A percentile compares a stretch with the other conserved stretches of the same genome.
phyloP scores from a whole-genome alignment of 805 yeast genomes.

The Isabelozyma heimii region DNA sequence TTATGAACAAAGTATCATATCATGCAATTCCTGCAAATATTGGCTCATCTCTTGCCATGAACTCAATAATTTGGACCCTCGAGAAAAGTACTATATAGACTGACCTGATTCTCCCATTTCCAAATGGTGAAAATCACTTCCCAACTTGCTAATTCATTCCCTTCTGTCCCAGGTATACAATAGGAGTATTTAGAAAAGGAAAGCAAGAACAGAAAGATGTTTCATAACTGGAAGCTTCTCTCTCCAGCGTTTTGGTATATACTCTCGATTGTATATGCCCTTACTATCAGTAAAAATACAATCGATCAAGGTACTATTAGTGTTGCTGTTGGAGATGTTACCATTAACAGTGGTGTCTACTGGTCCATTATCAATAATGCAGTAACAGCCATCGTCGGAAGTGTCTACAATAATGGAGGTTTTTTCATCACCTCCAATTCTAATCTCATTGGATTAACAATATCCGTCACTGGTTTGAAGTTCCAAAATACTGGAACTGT shows the following conservation, averaged over 20 bases:
- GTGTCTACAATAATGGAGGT: constrained; percentile 10
- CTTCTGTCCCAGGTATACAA: too few species aligned
- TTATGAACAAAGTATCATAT: too few species aligned
- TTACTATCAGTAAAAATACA: constrained; percentile 8
- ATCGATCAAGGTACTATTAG: constrained; percentile 14
- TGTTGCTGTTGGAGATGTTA: constrained; percentile 4
- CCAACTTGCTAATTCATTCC: too few species aligned
- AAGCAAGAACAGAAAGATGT: neutral
- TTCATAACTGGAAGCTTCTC: neutral
- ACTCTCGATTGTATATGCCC: neutral
- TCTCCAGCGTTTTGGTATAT: neutral
- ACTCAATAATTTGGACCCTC: too few species aligned
- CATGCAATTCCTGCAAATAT: too few species aligned
- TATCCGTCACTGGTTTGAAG: constrained; percentile 3
- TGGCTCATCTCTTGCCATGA: too few species aligned
- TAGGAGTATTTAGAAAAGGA: too few species aligned
- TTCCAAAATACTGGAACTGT: constrained; percentile 6
- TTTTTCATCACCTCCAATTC: constrained; percentile 12
- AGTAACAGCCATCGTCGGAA: constrained; percentile 8
- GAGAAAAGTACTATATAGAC: too few species aligned
- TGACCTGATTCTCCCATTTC: too few species aligned
- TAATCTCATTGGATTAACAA: constrained; percentile 2
- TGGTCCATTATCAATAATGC: constrained; percentile 14
- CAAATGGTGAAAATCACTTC: too few species aligned
- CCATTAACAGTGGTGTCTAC: constrained; percentile 9